Evolutionary conservation across 129 eudicot species (phyloP).

Genomic region (Helichrysum umbraculigerum): DNA sequence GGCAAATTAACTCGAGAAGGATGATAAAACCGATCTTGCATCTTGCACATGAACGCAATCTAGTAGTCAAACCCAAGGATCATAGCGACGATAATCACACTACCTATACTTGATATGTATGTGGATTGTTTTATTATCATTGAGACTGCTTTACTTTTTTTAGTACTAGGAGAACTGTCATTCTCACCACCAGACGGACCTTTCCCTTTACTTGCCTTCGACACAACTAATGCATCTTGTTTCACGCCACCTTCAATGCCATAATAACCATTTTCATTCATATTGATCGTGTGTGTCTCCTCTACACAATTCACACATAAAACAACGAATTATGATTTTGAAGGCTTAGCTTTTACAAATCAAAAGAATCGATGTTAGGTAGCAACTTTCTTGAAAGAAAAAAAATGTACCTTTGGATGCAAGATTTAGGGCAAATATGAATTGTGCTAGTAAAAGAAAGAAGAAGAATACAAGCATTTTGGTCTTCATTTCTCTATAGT

Average conservation of each 20-base stretch:
- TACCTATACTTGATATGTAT: not conserved
- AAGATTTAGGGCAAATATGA: constrained; percentile 8
- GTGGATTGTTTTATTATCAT: not conserved
- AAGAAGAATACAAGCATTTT: constrained; percentile 20
- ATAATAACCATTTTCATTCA: not conserved
- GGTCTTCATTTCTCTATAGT: constrained; percentile 24
- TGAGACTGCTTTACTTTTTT: not conserved
- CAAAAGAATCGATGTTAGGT: not conserved
- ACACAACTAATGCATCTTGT: not conserved
- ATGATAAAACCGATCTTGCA: not conserved
- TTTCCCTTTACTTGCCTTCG: constrained; percentile 2
- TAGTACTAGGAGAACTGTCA: not conserved
- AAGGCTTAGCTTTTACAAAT: not conserved
- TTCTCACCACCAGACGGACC: not conserved
- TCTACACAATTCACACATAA: not conserved
- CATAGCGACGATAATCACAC: not conserved
- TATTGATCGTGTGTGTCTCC: not conserved
- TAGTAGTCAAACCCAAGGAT: not conserved
- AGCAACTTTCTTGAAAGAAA: not conserved
- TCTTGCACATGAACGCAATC: not conserved
- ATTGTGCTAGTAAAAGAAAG: constrained; percentile 19
- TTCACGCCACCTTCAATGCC: not conserved
- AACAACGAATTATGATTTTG: not conserved
- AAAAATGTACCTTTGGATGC: not conserved
- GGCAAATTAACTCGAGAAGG: not conserved